Conservation (phyloP, 1,284 basidiomycete species). For the Meira miltonrushii region DNA sequence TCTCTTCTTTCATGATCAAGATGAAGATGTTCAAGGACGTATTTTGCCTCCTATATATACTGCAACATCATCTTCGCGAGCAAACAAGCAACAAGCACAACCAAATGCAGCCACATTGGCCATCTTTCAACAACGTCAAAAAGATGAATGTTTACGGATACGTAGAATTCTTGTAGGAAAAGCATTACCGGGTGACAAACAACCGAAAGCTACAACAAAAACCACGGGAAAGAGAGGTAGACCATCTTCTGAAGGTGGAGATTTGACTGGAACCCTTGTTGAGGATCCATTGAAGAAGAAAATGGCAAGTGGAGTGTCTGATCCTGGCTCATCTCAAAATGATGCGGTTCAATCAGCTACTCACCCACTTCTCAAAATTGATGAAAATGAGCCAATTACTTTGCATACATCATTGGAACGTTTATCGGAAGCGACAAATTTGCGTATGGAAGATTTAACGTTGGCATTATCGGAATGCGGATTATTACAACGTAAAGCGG, state of each 20-base stretch:
- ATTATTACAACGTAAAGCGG: constrained; percentile 56
- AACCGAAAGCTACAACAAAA: not conserved
- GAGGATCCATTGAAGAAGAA: not conserved
- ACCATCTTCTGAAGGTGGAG: not conserved
- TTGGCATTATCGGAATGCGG: constrained; percentile 84
- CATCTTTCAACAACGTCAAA: not conserved
- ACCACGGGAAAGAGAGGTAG: constrained; percentile 8
- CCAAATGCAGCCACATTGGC: constrained; percentile 16
- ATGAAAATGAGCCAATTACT: not conserved
- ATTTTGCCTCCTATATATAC: constrained; percentile 7
- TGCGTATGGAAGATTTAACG: constrained; percentile 77
- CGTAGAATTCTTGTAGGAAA: constrained; percentile 15
- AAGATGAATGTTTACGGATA: constrained; percentile 8
- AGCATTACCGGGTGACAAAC: constrained; percentile 2
- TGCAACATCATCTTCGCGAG: not conserved
- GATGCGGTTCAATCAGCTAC: not conserved
- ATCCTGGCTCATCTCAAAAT: not conserved
- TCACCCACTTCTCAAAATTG: constrained; percentile 7
- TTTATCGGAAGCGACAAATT: constrained; percentile 71
- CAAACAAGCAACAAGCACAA: constrained; percentile 4
- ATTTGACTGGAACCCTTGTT: not conserved
- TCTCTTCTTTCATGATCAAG: constrained; percentile 53
- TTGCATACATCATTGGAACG: constrained; percentile 52
- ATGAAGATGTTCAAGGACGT: constrained; percentile 1
- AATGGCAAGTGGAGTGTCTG: not conserved